Evolutionary conservation across 495 filamentous ascomycete species (phyloP).

Genomic region (Cairneyella variabilis): DNA sequence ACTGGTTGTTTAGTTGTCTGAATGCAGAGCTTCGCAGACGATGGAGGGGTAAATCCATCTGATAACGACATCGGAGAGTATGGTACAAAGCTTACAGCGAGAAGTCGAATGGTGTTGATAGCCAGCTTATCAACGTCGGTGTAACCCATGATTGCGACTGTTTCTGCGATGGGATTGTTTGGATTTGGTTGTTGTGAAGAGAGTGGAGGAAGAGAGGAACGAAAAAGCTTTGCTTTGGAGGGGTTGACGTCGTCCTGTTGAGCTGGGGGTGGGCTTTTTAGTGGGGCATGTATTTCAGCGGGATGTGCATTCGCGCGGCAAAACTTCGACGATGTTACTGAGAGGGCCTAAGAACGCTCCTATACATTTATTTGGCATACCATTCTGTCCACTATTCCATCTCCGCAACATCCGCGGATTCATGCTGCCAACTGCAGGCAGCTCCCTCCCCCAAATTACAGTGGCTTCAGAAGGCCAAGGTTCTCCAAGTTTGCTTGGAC

Average conservation of each 20-base stretch:
- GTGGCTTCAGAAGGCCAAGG: no score
- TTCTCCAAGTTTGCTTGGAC: no score
- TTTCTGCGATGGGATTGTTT: conserved; percentile 1
- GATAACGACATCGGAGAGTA: background rate
- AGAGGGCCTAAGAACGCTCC: no score
- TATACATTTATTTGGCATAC: no score
- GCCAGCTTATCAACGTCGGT: conserved; percentile 78
- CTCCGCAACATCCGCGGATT: conserved; percentile 9
- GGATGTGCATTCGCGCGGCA: no score
- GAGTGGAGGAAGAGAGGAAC: conserved; percentile 20
- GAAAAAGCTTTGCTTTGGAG: conserved; percentile 28
- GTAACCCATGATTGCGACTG: conserved; percentile 76
- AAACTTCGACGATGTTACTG: no score
- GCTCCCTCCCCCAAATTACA: background rate
- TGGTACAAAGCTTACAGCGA: conserved; percentile 70
- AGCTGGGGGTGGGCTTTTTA: background rate
- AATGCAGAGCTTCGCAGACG: background rate
- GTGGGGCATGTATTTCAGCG: no score
- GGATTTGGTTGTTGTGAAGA: conserved; percentile 23
- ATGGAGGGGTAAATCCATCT: conserved; percentile 35
- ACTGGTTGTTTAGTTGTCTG: no score
- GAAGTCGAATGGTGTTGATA: conserved; percentile 95
- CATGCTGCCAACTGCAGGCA: background rate
- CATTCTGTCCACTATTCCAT: no score
- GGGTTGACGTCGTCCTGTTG: conserved; percentile 3